Evolutionary conservation across 2,329 filamentous ascomycete species (phyloP), one percentile per base, ranked within the genome.

Genomic region (Helminthosporium solani): DNA sequence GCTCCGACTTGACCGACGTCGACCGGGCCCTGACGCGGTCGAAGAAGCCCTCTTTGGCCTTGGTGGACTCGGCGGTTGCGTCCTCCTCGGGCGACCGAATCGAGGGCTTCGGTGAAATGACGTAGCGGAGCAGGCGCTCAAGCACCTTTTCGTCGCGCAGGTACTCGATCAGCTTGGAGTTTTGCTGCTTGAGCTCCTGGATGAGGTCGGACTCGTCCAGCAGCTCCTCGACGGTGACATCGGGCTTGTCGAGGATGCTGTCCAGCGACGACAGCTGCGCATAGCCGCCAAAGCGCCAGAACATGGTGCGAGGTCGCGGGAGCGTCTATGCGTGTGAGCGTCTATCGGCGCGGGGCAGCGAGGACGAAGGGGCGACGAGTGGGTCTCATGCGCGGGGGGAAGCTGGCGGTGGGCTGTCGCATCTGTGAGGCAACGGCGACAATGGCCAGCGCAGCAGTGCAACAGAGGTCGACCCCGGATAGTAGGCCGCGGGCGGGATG

Each of bases 221-320:
- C 49, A 99, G 80, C 70, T 97, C 92, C 74, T 99, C 94, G 57
- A 97, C 86, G 42, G 88, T 90, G 69, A 96, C 91, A 74, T 96
- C 88, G 61, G 83, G 85, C 74, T 96, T 96, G 70, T 99, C 94
- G 70, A 99, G 90, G 66, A 99, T 88, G 60, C 86, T 90, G 74
- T 97, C 94, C 73, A 99, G 90, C 68, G 91, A 87, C 64, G 92
- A 96, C 75, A 96, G 87, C 80, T 90, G 95, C 79, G 91, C 89
- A 81, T 97, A 97, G 68, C 90, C 90, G 81, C 94, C 92, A 81
- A 97, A 99, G 76, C 92, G 87, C 94, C 94, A 99, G 76, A 99
- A 99, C 94, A 99, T 99, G 78, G 73, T 92, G 85, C 65, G 67
- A 43, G 35, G 51, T 33, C 42, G 57, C 53, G 52, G 46, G 38